phyloP scores from a whole-genome alignment of 257 asterid genomes.

The Nicotiana benthamiana region DNA sequence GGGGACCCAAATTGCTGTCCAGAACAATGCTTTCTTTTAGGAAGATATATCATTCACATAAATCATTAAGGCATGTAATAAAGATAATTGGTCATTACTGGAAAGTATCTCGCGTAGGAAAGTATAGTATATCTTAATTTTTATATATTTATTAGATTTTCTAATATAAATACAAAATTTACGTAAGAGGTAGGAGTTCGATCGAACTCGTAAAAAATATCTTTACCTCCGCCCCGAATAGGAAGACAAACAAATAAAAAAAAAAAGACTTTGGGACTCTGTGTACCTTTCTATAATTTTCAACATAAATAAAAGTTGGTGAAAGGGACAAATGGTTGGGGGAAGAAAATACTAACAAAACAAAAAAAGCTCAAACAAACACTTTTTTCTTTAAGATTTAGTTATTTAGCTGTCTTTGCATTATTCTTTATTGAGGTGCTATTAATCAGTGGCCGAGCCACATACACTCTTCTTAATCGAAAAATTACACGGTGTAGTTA shows the following conservation, averaged over 20 bases:
- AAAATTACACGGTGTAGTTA: too few species aligned
- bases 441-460: too few species aligned
- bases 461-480: too few species aligned
- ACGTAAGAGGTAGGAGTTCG: too few species aligned
- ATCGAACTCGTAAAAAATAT: too few species aligned
- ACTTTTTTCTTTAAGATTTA: neutral
- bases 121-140: too few species aligned
- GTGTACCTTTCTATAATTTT: neutral
- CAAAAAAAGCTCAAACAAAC: neutral
- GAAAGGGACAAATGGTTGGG: neutral
- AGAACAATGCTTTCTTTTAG: neutral
- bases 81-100: neutral
- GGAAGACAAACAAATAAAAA: neutral
- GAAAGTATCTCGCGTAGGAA: neutral
- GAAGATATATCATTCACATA: neutral
- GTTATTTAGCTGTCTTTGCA: too few species aligned
- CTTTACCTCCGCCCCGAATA: rapidly evolving
- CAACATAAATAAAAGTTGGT: neutral
- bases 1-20: neutral
- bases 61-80: neutral
- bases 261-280: neutral
- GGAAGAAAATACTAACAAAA: too few species aligned
- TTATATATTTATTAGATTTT: too few species aligned
- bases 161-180: too few species aligned
- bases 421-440: too few species aligned